Evolutionary conservation across 805 yeast genomes (phyloP).

Genomic region (Starmerella potacharoeniae): DNA sequence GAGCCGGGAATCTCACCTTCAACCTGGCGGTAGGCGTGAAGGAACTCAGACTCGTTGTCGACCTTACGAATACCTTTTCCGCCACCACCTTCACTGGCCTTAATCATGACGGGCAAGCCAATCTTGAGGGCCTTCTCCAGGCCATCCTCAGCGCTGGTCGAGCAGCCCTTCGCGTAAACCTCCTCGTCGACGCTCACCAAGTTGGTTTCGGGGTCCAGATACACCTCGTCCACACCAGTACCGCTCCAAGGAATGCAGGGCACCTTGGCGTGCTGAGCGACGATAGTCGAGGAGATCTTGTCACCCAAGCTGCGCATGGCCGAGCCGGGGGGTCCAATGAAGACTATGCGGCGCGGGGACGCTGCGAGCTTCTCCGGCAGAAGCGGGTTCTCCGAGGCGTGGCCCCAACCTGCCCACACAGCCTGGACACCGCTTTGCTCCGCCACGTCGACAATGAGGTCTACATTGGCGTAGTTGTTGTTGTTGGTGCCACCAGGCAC

Average conservation of each 20-base stretch:
- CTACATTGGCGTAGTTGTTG: constrained; percentile 97
- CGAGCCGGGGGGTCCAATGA: constrained; percentile 97
- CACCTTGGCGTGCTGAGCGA: constrained; percentile 95
- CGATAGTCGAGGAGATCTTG: constrained; percentile 93
- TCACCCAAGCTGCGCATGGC: constrained; percentile 99
- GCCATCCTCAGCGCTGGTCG: constrained; percentile 78
- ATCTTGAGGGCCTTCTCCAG: constrained; percentile 69
- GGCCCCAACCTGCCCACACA: constrained; percentile 99
- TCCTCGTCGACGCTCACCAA: constrained; percentile 83
- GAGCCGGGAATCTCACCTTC: constrained; percentile 98
- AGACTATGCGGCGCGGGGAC: constrained; percentile 80
- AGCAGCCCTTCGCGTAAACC: constrained; percentile 81
- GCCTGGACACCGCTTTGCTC: constrained; percentile 95
- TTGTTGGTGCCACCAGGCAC: constrained; percentile 99
- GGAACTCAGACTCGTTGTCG: constrained; percentile 68
- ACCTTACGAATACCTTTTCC: constrained; percentile 99
- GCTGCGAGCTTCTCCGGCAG: constrained; percentile 89
- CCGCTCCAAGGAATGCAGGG: constrained; percentile 99
- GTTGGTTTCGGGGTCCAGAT: constrained; percentile 52
- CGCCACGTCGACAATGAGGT: constrained; percentile 90
- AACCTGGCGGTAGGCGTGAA: constrained; percentile 76
- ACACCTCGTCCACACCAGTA: constrained; percentile 82
- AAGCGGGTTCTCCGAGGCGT: constrained; percentile 95
- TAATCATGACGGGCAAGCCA: constrained; percentile 98
- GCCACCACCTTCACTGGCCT: constrained; percentile 99